Base-by-base conservation (phyloP, 169 alveolate genomes). In the Theileria parva region DNA sequence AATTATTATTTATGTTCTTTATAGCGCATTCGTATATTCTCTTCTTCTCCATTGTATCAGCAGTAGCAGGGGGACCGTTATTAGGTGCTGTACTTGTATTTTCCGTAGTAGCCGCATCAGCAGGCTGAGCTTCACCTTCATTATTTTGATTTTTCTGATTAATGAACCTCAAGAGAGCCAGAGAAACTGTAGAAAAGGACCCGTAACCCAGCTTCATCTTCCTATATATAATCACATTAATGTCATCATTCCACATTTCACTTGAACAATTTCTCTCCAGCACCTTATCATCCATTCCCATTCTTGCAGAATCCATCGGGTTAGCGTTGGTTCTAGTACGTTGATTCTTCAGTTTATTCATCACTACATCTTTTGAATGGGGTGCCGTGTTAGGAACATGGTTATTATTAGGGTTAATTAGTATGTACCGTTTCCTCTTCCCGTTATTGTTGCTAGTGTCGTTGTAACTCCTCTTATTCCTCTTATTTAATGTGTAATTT, bases 171-270 rank as follows among this genome's bases (percentile, higher is more conserved):
- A 81, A 65, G 8, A 81, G 60, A 5, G 88, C 88, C 28, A 74
- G 51, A 7, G 88, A 74, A 11, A 81, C 88, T 3, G 85, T 81
- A 0, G 88, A 81, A 44, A 81, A 81, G 25, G 88, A 81, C 19
- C 88, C 88, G 57, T 81, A 84, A 27, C 88, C 88, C 19, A 81
- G 61, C 30, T 77, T 81, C n/a, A 70, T 4, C 69, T 66, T 74
- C 66, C 79, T 68, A 30, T 84, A 70, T 23, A 37, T 68, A 21
- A 81, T 81, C n/a, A 81, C 88, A 32, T 81, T 81, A 25, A 76
- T 81, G 15, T 53, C 65, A 19, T 80, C 68, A 1, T 79, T 77
- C 88, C 88, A 81, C 74, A 48, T 81, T 17, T 44, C 53, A 13
- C 53, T 44, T 44, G 53, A 44, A 15, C 53, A 44, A 13, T 44